phyloP scores from a whole-genome alignment of 2,329 filamentous ascomycete species.

The Neofusicoccum sp. region DNA sequence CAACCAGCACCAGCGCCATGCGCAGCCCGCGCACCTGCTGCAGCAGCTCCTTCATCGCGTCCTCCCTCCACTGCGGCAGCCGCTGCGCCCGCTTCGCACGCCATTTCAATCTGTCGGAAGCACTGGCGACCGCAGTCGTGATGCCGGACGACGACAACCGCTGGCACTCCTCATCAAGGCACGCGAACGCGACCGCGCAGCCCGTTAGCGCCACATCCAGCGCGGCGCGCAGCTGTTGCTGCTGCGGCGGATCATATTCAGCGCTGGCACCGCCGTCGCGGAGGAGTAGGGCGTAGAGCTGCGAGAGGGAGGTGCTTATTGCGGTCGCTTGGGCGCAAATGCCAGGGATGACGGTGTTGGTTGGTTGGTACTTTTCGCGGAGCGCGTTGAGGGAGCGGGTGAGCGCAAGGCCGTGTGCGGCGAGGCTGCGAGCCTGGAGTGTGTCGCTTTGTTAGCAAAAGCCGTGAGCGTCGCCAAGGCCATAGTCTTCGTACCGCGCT shows the following conservation, averaged over 20 bases:
- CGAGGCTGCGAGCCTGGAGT: background rate
- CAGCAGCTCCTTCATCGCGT: constrained; percentile 36
- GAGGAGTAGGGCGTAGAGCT: constrained; percentile 34
- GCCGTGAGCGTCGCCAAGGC: background rate
- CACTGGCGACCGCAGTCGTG: constrained; percentile 25
- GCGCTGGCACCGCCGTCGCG: constrained; percentile 24
- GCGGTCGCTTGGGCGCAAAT: constrained; percentile 38
- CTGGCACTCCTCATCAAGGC: constrained; percentile 35
- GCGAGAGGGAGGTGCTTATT: constrained; percentile 34
- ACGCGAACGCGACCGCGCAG: constrained; percentile 35
- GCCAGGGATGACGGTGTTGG: constrained; percentile 33
- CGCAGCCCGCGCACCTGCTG: constrained; percentile 37
- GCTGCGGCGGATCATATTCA: constrained; percentile 24
- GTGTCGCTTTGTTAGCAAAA: too few species aligned
- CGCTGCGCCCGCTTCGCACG: constrained; percentile 20
- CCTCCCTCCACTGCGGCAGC: constrained; percentile 35
- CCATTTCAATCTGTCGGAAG: background rate
- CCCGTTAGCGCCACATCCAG: constrained; percentile 36
- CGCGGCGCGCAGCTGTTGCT: constrained; percentile 33
- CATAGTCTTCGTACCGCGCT: background rate
- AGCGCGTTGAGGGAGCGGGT: constrained; percentile 36
- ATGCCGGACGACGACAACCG: constrained; percentile 28
- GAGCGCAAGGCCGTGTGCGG: constrained; percentile 33
- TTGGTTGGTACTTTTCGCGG: constrained; percentile 32
- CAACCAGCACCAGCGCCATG: constrained; percentile 32